Evolutionary conservation across 2,329 filamentous ascomycete genomes (phyloP).

Genomic region (Beauveria sp.): DNA sequence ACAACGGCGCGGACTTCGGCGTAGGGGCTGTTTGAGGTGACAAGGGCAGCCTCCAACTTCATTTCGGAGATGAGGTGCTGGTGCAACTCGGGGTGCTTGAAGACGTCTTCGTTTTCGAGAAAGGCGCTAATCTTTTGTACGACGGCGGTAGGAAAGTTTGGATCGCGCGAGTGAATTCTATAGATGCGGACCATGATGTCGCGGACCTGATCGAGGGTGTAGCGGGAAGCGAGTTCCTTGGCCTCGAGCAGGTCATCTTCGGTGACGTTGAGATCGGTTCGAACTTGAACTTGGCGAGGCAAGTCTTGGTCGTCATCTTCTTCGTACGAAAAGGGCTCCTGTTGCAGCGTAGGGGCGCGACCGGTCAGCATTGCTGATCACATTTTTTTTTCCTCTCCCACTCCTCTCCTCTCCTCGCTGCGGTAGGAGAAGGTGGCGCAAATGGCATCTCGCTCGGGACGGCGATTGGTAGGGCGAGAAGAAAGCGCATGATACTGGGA

Average conservation of each 20-base stretch:
- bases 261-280: slow-evolving; percentile 35
- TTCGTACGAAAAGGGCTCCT: slow-evolving; percentile 32
- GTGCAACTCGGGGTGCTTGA: slow-evolving; percentile 38
- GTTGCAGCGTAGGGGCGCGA: neutral
- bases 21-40: slow-evolving; percentile 49
- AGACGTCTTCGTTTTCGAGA: slow-evolving; percentile 33
- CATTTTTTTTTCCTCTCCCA: neutral
- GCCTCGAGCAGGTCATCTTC: slow-evolving; percentile 39
- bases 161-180: slow-evolving; percentile 34
- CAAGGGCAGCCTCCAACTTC: slow-evolving; percentile 47
- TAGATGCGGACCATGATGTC: slow-evolving; percentile 34
- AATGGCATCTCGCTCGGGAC: neutral
- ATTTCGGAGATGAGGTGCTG: slow-evolving; percentile 43
- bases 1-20: slow-evolving; percentile 50
- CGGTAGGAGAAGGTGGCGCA: neutral
- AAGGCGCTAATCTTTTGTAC: slow-evolving; percentile 34
- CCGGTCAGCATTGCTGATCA: slow-evolving; percentile 1
- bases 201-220: slow-evolving; percentile 35
- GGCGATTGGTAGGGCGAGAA: neutral
- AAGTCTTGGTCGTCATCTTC: slow-evolving; percentile 29
- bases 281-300: slow-evolving; percentile 10
- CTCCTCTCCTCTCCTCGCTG: neutral
- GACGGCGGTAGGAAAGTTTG: slow-evolving; percentile 33
- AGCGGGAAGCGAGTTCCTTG: slow-evolving; percentile 34
- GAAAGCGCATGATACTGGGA: neutral